Conservation (phyloP, 441 rosid genomes). For the Daphne laureola region DNA sequence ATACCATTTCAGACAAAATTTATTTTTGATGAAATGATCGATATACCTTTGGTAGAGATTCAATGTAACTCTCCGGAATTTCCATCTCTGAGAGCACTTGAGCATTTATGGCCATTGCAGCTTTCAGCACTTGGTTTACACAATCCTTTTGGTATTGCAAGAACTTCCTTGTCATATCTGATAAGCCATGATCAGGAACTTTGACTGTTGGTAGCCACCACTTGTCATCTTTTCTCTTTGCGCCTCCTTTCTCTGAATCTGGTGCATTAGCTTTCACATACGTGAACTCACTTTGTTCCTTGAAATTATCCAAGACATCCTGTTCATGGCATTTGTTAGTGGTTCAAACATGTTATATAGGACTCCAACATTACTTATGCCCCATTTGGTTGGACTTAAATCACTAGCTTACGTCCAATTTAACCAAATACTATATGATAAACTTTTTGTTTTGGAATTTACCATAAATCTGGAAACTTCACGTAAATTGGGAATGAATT, state of each 20-base stretch:
- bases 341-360: neutral
- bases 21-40: too few relatives aligned
- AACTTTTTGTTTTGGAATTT: too few relatives aligned
- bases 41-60: constrained; percentile 96
- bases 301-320: constrained; percentile 78
- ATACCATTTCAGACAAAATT: too few relatives aligned
- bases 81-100: constrained; percentile 90
- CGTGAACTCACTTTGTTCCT: constrained; percentile 45
- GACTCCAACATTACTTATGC: neutral
- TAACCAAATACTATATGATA: too few relatives aligned
- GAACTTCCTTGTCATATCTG: constrained; percentile 58
- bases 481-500: too few relatives aligned
- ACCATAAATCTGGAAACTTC: too few relatives aligned
- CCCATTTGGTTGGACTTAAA: neutral
- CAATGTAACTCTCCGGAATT: constrained; percentile 86
- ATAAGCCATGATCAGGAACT: constrained; percentile 75
- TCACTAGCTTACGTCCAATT: too few relatives aligned
- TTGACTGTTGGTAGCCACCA: constrained; percentile 96
- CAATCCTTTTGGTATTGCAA: constrained; percentile 78
- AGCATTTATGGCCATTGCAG: constrained; percentile 96
- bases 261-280: constrained; percentile 60
- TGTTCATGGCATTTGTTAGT: constrained; percentile 9
- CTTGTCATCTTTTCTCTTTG: constrained; percentile 63
- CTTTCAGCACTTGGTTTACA: constrained; percentile 90
- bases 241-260: constrained; percentile 58